Percentiles rank a stretch among this genome's conserved stretches.
Evolutionary conservation across 1,284 basidiomycete genomes (phyloP).

Genomic region (Puccinia hordei): DNA sequence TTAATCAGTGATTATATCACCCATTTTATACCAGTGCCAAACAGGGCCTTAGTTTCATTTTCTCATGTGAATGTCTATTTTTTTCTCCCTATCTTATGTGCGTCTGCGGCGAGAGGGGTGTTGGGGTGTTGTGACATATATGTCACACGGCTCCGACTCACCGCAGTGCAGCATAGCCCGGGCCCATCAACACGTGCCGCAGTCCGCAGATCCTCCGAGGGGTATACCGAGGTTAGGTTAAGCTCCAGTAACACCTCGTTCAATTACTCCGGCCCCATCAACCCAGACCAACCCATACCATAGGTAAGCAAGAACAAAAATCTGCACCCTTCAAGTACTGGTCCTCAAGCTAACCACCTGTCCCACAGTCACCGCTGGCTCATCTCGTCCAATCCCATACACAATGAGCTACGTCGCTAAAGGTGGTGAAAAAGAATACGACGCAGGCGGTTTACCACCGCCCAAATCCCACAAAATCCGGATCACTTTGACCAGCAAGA

Average conservation of each 20-base stretch:
- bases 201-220: slow-evolving; percentile 13
- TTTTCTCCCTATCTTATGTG: no score
- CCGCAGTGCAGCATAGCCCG: no score
- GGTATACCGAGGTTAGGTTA: slow-evolving; percentile 21
- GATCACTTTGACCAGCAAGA: slow-evolving; percentile 97
- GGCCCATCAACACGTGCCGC: not conserved
- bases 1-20: no score
- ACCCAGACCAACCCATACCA: not conserved
- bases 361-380: slow-evolving; percentile 57
- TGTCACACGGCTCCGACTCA: no score
- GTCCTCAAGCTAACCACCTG: not conserved
- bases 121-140: no score
- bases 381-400: slow-evolving; percentile 63
- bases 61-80: no score
- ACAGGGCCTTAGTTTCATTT: no score
- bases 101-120: no score
- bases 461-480: slow-evolving; percentile 99
- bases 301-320: not conserved
- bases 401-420: slow-evolving; percentile 99
- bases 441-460: slow-evolving; percentile 70
- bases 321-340: not conserved
- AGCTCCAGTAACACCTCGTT: not conserved
- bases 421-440: slow-evolving; percentile 81
- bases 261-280: no score
- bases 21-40: no score